A percentile compares a stretch with the other conserved stretches of the same genome.
These are phyloP conservation scores for Tolypocladium inflatum DNA, from an alignment of 2,329 filamentous ascomycete species.

Conservation along the genomic window DNA sequence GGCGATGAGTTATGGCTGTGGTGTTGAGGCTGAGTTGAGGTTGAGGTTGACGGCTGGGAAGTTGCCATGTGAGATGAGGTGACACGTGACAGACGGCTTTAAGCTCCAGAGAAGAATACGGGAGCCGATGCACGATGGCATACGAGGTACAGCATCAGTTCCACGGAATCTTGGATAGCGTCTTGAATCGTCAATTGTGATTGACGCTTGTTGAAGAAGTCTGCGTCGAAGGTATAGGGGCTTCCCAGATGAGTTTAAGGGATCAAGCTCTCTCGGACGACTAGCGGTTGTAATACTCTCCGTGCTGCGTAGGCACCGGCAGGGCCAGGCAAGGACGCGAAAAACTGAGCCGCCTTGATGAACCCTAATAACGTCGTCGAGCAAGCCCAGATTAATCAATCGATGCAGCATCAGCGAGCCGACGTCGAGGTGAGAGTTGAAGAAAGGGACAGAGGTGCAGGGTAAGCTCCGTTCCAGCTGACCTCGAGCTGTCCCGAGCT, in stretches of 20 bases:
- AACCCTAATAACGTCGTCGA: background rate
- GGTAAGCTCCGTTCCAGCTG: background rate
- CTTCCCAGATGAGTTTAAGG: background rate
- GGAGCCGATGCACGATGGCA: background rate
- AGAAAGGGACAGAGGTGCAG: background rate
- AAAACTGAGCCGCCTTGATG: background rate
- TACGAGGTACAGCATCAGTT: background rate
- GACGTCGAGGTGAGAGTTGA: background rate
- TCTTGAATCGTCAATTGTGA: background rate
- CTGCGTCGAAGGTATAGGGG: background rate
- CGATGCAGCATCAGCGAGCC: no score
- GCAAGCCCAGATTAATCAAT: background rate
- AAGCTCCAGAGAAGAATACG: background rate
- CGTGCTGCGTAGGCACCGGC: no score
- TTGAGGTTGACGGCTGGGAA: background rate
- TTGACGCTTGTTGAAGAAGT: background rate
- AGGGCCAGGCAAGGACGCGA: no score
- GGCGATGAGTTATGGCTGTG: background rate
- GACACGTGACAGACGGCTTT: background rate
- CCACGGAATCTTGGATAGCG: background rate
- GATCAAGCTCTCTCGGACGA: no score
- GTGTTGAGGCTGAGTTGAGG: background rate
- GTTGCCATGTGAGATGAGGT: background rate
- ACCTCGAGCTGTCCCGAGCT: background rate
- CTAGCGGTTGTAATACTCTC: no score